A percentile compares a stretch with the other conserved stretches of the same genome.
These are phyloP conservation scores for Aspergillus conjunctus DNA, from an alignment of 495 filamentous ascomycete genomes.

Conservation along the genomic window DNA sequence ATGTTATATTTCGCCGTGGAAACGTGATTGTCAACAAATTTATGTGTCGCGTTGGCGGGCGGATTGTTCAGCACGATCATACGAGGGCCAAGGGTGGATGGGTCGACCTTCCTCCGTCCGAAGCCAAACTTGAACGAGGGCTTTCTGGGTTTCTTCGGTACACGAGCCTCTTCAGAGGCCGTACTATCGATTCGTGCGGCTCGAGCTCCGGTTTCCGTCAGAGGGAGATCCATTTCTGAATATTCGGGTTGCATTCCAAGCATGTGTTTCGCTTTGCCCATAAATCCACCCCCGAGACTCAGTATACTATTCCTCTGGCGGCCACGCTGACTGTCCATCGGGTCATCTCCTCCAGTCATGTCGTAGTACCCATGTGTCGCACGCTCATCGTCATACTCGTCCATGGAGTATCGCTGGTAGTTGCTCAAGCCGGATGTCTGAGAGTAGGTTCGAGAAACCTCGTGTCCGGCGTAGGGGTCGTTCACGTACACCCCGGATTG, in stretches of 20 bases:
- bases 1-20: slow-evolving; percentile 98
- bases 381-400: slow-evolving; percentile 76
- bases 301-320: slow-evolving; percentile 81
- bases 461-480: slow-evolving; percentile 51
- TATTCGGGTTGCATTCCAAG: slow-evolving; percentile 91
- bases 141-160: slow-evolving; percentile 61
- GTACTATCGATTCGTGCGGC: slow-evolving; percentile 42
- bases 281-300: slow-evolving; percentile 79
- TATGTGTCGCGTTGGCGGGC: slow-evolving; percentile 83
- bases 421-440: slow-evolving; percentile 83
- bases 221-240: slow-evolving; percentile 95
- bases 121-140: slow-evolving; percentile 95
- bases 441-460: slow-evolving; percentile 63
- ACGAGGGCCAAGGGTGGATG: slow-evolving; percentile 85
- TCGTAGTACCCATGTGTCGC: slow-evolving; percentile 66
- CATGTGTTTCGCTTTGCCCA: slow-evolving; percentile 86
- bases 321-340: slow-evolving; percentile 54
- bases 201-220: slow-evolving; percentile 74
- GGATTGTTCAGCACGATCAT: slow-evolving; percentile 98
- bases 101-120: slow-evolving; percentile 80
- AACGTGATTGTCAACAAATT: slow-evolving; percentile 93
- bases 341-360: slow-evolving; percentile 55
- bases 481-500: slow-evolving; percentile 36
- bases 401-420: slow-evolving; percentile 86
- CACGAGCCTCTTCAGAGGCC: slow-evolving; percentile 33